phyloP scores from a whole-genome alignment of 257 asterid species.

The Voacanga thouarsii region DNA sequence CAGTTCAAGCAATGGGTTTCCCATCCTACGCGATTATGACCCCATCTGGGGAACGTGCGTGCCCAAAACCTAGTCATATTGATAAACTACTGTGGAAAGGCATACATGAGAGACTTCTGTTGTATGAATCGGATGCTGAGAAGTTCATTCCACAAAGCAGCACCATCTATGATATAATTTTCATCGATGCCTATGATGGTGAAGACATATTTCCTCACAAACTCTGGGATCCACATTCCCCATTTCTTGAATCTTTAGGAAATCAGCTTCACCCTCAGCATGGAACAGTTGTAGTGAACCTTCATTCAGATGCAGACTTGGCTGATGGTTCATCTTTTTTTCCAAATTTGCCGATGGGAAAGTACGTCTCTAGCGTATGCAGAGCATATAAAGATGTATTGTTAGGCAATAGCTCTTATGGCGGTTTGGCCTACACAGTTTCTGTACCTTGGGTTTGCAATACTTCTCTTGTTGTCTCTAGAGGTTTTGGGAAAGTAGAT shows the following conservation, averaged over 20 bases:
- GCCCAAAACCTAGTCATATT: conserved; percentile 33
- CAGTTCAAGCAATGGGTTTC: conserved; percentile 83
- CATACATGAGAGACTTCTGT: conserved; percentile 59
- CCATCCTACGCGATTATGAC: conserved; percentile 64
- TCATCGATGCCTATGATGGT: conserved; percentile 83
- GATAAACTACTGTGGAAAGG: conserved; percentile 72
- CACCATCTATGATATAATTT: conserved; percentile 60
- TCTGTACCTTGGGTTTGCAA: conserved; percentile 84
- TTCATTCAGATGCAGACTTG: conserved; percentile 58
- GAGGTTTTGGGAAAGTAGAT: conserved; percentile 41
- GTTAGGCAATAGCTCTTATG: conserved; percentile 27
- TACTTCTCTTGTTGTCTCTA: conserved; percentile 60
- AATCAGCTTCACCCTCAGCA: conserved; percentile 65
- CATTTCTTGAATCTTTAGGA: conserved; percentile 54
- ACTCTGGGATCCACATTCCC: conserved; percentile 62
- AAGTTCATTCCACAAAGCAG: conserved; percentile 52
- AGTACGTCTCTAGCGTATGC: conserved; percentile 46
- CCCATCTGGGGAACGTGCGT: conserved; percentile 43
- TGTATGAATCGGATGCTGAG: conserved; percentile 71
- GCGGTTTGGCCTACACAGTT: conserved; percentile 57
- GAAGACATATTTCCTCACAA: conserved; percentile 73
- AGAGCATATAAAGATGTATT: conserved; percentile 49
- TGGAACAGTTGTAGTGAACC: conserved; percentile 82
- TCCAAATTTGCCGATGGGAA: conserved; percentile 44
- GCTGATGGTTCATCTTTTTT: conserved; percentile 18